Conservation (phyloP, 176 grass and related monocot genomes). For the Raddia distichophylla region DNA sequence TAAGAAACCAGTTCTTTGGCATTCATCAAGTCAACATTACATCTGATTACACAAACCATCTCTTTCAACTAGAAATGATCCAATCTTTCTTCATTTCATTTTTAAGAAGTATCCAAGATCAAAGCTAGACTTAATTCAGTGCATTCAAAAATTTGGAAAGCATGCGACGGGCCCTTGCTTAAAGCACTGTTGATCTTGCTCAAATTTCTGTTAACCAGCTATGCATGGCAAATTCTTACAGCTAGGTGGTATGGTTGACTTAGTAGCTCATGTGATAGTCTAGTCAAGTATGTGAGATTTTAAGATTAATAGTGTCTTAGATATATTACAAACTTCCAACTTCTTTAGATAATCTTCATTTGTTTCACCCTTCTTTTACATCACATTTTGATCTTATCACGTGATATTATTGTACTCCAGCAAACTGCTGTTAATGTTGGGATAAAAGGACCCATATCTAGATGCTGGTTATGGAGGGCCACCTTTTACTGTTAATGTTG, state of each 20-base stretch:
- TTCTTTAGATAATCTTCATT: slow-evolving; percentile 26
- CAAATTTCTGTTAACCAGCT: slow-evolving; percentile 20
- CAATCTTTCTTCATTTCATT: slow-evolving; percentile 12
- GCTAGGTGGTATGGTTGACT: slow-evolving; percentile 21
- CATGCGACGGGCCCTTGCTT: background rate
- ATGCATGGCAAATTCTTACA: slow-evolving; percentile 14
- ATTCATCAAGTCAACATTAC: slow-evolving; percentile 11
- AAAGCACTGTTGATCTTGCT: background rate
- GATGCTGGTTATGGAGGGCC: background rate
- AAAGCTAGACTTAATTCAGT: slow-evolving; percentile 16
- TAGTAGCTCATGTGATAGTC: slow-evolving; percentile 32
- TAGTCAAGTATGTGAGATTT: slow-evolving; percentile 21
- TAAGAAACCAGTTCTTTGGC: background rate
- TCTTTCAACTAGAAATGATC: slow-evolving; percentile 16
- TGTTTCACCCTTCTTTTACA: slow-evolving; percentile 6
- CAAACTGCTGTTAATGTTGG: slow-evolving; percentile 11
- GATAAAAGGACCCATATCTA: slow-evolving; percentile 7
- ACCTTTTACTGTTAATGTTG: slow-evolving; percentile 12
- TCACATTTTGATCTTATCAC: slow-evolving; percentile 24
- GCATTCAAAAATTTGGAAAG: slow-evolving; percentile 16
- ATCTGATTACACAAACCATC: slow-evolving; percentile 30
- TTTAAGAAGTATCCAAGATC: background rate
- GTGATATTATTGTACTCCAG: slow-evolving; percentile 33
- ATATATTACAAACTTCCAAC: slow-evolving; percentile 12
- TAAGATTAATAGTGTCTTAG: slow-evolving; percentile 20